Percentiles rank a stretch among this genome's conserved stretches.
Evolutionary conservation across 495 filamentous ascomycete species (phyloP).

Genomic region (Hypoxylon trugodes): DNA sequence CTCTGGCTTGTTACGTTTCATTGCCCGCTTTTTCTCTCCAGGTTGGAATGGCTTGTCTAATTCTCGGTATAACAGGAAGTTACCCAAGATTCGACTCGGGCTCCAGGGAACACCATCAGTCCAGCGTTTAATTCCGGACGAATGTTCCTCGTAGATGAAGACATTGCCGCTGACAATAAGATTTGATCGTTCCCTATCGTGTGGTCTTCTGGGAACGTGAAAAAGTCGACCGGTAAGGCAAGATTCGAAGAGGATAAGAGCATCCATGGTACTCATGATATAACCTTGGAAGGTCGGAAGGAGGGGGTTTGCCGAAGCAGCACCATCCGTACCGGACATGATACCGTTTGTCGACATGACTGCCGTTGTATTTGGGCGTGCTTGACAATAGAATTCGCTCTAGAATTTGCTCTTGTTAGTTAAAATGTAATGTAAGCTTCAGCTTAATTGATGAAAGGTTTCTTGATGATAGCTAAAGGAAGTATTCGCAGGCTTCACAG

Average conservation of each 20-base stretch:
- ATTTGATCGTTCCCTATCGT: slow-evolving; percentile 77
- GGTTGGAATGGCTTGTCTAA: slow-evolving; percentile 82
- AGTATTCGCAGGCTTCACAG: background rate
- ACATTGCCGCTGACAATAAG: slow-evolving; percentile 84
- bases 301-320: slow-evolving; percentile 37
- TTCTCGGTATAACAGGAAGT: slow-evolving; percentile 91
- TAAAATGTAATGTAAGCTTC: slow-evolving; percentile 18
- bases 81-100: slow-evolving; percentile 86
- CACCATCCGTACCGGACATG: slow-evolving; percentile 18
- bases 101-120: slow-evolving; percentile 92
- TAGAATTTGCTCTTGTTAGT: slow-evolving; percentile 11
- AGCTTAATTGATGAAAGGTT: slow-evolving; percentile 33
- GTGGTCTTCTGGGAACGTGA: slow-evolving; percentile 82
- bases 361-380: background rate
- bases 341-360: slow-evolving; percentile 21
- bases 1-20: slow-evolving; percentile 66
- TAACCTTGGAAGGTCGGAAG: slow-evolving; percentile 68
- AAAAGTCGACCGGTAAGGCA: slow-evolving; percentile 72
- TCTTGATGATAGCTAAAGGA: slow-evolving; percentile 1
- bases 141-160: slow-evolving; percentile 89
- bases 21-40: slow-evolving; percentile 88
- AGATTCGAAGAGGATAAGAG: slow-evolving; percentile 77
- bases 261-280: slow-evolving; percentile 76
- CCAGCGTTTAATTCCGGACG: slow-evolving; percentile 92
- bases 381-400: slow-evolving; percentile 16